Conservation (phyloP, 495 filamentous ascomycete species). For the Xylaria longipes region DNA sequence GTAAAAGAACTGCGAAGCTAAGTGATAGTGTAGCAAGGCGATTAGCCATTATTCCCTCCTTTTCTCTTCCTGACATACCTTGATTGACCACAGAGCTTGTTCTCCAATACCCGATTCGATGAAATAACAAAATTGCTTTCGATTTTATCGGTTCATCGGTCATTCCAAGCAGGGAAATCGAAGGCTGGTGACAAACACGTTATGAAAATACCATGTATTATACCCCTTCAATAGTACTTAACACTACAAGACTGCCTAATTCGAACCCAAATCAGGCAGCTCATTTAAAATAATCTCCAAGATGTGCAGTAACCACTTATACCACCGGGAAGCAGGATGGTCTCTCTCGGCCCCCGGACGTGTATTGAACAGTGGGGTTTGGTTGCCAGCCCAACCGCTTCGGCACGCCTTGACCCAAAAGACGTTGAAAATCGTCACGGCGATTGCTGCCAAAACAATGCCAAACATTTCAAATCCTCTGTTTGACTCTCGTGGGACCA, state of each 20-base stretch:
- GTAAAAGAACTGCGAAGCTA: too few species aligned
- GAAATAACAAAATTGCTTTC: not conserved
- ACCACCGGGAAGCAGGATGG: too few species aligned
- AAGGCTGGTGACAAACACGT: too few species aligned
- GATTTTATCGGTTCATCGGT: not conserved
- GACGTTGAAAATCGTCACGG: not conserved
- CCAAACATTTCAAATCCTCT: not conserved
- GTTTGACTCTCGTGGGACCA: not conserved
- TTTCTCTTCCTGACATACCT: too few species aligned
- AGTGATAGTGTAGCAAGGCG: too few species aligned
- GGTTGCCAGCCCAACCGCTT: not conserved
- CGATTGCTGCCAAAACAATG: not conserved
- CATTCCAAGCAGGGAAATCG: not conserved
- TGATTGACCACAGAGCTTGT: too few species aligned
- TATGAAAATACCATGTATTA: not conserved
- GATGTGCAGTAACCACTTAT: too few species aligned
- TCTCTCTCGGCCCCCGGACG: too few species aligned
- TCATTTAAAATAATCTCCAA: not conserved
- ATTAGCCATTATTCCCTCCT: too few species aligned
- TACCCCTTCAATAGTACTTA: not conserved
- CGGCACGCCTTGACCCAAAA: not conserved
- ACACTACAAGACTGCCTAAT: not conserved
- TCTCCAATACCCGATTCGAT: not conserved
- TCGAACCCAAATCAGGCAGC: too few species aligned
- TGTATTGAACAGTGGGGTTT: not conserved